phyloP scores from a whole-genome alignment of 352 stramenopile genomes.

The Phytophthora parvispora region DNA sequence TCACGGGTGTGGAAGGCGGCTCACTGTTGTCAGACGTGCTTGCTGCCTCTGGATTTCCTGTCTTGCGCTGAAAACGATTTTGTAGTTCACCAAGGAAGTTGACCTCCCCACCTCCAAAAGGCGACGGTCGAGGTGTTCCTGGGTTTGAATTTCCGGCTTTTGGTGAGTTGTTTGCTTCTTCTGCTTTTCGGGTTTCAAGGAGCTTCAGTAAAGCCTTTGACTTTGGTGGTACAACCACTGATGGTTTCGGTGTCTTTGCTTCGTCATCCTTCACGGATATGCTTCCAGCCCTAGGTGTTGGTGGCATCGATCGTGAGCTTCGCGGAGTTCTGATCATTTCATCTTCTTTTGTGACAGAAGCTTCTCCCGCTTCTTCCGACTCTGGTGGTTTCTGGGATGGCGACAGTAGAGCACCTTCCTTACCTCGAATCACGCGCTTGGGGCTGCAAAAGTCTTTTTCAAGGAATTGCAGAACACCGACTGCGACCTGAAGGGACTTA shows the following conservation, averaged over 20 bases:
- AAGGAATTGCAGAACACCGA: constrained; percentile 71
- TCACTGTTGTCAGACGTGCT: background rate
- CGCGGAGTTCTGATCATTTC: constrained; percentile 6
- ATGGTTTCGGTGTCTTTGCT: background rate
- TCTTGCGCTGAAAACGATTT: constrained; percentile 29
- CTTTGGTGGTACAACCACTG: constrained; percentile 45
- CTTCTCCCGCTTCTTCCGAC: background rate
- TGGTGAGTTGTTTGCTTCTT: constrained; percentile 13
- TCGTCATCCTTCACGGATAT: constrained; percentile 5
- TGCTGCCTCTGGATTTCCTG: background rate
- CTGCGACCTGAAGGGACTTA: constrained; percentile 68
- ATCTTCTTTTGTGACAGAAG: background rate
- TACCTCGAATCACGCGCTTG: constrained; percentile 29
- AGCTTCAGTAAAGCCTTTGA: constrained; percentile 62
- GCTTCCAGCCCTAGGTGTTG: constrained; percentile 1
- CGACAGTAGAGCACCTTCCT: constrained; percentile 6
- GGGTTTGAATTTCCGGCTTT: constrained; percentile 1
- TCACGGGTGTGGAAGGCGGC: background rate
- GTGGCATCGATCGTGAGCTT: constrained; percentile 4
- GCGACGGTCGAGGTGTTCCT: constrained; percentile 17
- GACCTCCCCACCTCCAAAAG: constrained; percentile 17
- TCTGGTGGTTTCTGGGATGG: constrained; percentile 3
- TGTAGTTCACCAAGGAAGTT: constrained; percentile 59
- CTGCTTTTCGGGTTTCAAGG: constrained; percentile 39
- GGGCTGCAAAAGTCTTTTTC: constrained; percentile 80